Conservation (phyloP, 176 grass and related monocot genomes). For the Leersia perrieri region DNA sequence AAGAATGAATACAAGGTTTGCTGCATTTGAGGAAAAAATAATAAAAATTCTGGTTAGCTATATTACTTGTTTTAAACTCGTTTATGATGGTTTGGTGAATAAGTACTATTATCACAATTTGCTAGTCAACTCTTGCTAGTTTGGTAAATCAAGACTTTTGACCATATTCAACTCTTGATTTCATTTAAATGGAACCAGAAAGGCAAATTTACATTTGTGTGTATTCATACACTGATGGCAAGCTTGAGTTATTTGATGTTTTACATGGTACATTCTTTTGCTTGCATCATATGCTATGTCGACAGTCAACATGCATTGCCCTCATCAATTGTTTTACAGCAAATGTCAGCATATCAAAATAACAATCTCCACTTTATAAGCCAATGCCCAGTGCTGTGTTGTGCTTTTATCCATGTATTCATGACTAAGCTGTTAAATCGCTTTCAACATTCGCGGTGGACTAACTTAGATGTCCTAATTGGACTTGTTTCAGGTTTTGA, state of each 20-base stretch:
- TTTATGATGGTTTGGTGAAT: conserved; percentile 2
- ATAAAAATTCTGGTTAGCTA: not conserved
- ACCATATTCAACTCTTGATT: not conserved
- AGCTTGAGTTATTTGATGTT: not conserved
- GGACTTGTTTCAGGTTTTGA: conserved; percentile 64
- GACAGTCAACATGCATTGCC: not conserved
- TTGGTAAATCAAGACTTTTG: not conserved
- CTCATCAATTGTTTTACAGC: conserved; percentile 9
- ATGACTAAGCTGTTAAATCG: not conserved
- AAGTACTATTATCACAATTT: not conserved
- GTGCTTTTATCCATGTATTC: not conserved
- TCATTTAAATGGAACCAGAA: conserved; percentile 5
- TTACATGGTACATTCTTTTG: not conserved
- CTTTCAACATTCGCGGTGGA: not conserved
- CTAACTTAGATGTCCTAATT: not conserved
- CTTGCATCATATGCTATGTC: not conserved
- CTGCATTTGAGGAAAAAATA: not conserved
- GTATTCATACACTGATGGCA: not conserved
- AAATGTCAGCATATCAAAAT: not conserved
- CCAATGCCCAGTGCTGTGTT: not conserved
- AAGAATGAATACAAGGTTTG: not conserved
- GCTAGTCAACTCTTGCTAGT: not conserved
- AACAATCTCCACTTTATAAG: not conserved
- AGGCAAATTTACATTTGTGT: not conserved
- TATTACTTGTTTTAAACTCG: not conserved